Evolutionary conservation across 306 rosid genomes (phyloP), one percentile per base, ranked within the genome.

Genomic region (Medicago lupulina): DNA sequence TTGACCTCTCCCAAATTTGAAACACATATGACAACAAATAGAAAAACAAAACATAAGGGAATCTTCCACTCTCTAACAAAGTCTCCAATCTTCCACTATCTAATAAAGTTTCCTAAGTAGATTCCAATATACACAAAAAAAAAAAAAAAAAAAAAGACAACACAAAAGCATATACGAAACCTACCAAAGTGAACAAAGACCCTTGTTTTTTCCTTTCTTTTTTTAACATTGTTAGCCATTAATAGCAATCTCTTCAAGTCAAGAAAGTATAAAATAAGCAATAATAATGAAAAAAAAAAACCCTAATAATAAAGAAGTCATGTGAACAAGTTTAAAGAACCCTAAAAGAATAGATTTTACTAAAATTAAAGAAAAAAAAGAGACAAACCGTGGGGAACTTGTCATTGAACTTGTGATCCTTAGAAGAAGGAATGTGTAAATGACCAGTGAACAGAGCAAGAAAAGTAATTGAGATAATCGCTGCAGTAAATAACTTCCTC

Each of bases 401-500:
- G 84, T 88, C 95, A 86, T 88, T 86, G 88, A 90, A 89, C 80
- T 83, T 77, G 10, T 86, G 84, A 84, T 84, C 89, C 60, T 81
- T 76, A 44, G 92, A 90, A 5, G 95, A 89, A 85, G 97, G 94
- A 57, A 86, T 73, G 74, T 85, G 91, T 2, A 88, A 70, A 70
- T 85, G 96, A 17, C 76, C 89, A 51, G 96, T 89, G 85, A 90
- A 78, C 19, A 95, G 78, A 54, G 92, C 92, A 44, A 89, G 68
- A 4, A 87, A 67, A 15, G 93, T 90, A 49, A 95, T 92, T 8
- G 79, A 71, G 46, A 89, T 88, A 55, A 92, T 88, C 53, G 98
- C 93, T 79, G 77, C 87, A 47, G 86, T 89, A 31, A 95, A 86
- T 81, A 92, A 73, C 86, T 84, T 95, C 84, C 97, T 83, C 54